phyloP scores from a whole-genome alignment of 2,329 filamentous ascomycete genomes.

The Trichoderma lentiforme region DNA sequence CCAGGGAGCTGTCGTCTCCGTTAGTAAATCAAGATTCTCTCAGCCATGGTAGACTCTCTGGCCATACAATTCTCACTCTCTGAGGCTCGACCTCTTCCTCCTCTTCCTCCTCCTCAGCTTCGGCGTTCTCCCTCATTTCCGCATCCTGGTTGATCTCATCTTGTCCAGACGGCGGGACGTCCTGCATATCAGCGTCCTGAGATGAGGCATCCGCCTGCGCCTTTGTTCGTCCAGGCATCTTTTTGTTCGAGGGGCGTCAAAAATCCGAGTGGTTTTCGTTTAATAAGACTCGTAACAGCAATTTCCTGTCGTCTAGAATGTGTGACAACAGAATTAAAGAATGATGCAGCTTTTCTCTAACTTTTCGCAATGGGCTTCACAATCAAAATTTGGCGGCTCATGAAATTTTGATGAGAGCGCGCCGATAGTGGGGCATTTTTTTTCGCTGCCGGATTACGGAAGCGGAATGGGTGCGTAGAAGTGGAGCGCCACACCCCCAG shows the following conservation, averaged over 20 bases:
- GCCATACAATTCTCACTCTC: slow-evolving; percentile 60
- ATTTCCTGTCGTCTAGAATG: no score
- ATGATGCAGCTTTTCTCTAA: not conserved
- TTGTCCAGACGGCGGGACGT: slow-evolving; percentile 41
- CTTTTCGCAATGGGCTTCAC: not conserved
- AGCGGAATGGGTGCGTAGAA: not conserved
- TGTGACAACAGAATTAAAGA: not conserved
- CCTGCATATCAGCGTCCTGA: slow-evolving; percentile 44
- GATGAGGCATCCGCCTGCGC: slow-evolving; percentile 30
- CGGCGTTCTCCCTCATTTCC: slow-evolving; percentile 29
- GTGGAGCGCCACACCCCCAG: not conserved
- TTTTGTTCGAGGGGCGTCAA: not conserved
- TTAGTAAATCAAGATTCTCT: slow-evolving; percentile 12
- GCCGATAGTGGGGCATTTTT: slow-evolving; percentile 10
- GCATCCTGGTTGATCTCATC: slow-evolving; percentile 34
- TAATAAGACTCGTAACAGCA: not conserved
- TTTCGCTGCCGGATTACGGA: slow-evolving; percentile 1
- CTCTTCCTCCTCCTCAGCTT: slow-evolving; percentile 35
- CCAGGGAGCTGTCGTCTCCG: slow-evolving; percentile 67
- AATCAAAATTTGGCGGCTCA: slow-evolving; percentile 5
- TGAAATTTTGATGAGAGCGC: slow-evolving; percentile 12
- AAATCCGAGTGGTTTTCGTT: not conserved
- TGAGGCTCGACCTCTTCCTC: slow-evolving; percentile 48
- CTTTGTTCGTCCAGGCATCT: slow-evolving; percentile 42
- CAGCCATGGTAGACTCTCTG: not conserved